Evolutionary conservation across 2,329 filamentous ascomycete genomes (phyloP).

Genomic region (Calonectria multiphialidica): DNA sequence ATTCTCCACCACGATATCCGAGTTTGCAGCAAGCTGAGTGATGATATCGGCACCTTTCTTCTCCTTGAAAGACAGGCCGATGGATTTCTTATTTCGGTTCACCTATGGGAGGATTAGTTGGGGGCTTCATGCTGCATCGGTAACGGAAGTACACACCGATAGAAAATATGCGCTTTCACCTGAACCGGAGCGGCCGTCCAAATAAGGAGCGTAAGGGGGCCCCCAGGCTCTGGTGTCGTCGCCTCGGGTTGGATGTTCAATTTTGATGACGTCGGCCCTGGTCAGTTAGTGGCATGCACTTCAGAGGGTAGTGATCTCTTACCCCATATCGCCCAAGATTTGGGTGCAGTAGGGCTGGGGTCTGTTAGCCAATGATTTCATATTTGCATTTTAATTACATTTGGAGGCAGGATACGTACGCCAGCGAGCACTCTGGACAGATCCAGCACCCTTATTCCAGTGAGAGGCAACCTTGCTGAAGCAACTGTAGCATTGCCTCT

Average conservation of each 20-base stretch:
- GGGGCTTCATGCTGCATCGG: accelerated
- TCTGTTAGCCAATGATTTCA: not conserved
- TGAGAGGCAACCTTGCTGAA: not conserved
- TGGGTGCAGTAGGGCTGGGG: not conserved
- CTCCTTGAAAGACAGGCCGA: not conserved
- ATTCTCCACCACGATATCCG: not conserved
- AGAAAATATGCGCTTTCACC: not conserved
- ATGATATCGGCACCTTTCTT: not conserved
- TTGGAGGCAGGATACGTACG: not conserved
- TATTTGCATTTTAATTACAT: not conserved
- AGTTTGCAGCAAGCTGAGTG: not conserved
- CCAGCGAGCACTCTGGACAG: not conserved
- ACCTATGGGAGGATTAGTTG: not conserved
- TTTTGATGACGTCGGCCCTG: slow-evolving; percentile 95
- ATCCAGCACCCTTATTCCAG: not conserved
- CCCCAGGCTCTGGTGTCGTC: slow-evolving; percentile 98
- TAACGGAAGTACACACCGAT: not conserved
- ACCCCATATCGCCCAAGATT: not conserved
- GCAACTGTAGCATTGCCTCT: not conserved
- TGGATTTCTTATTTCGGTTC: not conserved
- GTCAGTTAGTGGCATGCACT: not conserved
- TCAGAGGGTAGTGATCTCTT: not conserved
- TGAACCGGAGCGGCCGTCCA: not conserved
- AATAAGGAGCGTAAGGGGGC: slow-evolving; percentile 80
- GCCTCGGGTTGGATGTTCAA: slow-evolving; percentile 91